Conservation (phyloP, 768 basidiomycete species). For the Trametes maxima region DNA sequence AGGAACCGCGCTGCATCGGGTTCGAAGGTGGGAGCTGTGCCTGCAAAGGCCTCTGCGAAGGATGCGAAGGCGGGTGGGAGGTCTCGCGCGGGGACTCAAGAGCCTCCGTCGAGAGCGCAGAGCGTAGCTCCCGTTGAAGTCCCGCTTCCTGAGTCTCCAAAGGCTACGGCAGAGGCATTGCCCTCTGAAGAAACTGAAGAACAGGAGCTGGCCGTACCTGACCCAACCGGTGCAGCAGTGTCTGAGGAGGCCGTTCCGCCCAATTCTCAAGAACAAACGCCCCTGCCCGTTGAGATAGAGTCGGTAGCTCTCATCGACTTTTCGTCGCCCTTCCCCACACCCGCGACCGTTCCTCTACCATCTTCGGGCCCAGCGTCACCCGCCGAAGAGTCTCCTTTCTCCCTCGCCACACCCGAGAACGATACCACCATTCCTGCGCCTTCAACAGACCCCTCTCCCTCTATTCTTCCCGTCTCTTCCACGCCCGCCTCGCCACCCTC, state of each 20-base stretch:
- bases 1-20: background rate
- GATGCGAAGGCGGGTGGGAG: background rate
- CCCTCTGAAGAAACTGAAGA: background rate
- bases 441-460: background rate
- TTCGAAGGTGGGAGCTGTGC: background rate
- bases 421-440: background rate
- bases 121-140: slow-evolving; percentile 13
- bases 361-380: background rate
- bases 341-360: slow-evolving; percentile 7
- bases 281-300: background rate
- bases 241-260: background rate
- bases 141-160: slow-evolving; percentile 16
- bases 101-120: slow-evolving; percentile 10
- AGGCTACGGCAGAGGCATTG: background rate
- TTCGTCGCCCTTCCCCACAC: background rate
- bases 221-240: background rate
- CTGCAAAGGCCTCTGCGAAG: slow-evolving; percentile 4
- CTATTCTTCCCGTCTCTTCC: background rate
- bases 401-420: too few species aligned
- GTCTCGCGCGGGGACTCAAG: slow-evolving; percentile 11
- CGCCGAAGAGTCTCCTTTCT: background rate
- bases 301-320: background rate
- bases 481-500: background rate
- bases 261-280: background rate
- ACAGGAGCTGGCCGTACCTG: too few species aligned